Conservation (phyloP, 2,329 filamentous ascomycete species). For the Tolypocladium album region DNA sequence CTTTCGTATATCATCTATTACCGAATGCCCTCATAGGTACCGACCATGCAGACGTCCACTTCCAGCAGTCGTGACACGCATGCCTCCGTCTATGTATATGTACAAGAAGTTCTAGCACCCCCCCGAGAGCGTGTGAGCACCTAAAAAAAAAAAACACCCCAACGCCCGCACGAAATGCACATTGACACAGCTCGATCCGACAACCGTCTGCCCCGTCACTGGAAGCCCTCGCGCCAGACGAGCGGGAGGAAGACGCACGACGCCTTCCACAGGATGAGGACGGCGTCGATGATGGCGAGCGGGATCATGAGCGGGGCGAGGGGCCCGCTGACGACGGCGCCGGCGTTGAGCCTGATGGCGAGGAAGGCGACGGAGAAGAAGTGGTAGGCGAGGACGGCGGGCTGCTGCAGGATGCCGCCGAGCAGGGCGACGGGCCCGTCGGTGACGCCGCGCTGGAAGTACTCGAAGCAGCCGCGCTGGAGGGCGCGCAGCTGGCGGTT, state of each 20-base stretch:
- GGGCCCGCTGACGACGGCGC: constrained; percentile 22
- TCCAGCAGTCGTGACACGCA: neutral
- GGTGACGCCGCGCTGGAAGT: constrained; percentile 70
- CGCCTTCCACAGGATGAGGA: constrained; percentile 69
- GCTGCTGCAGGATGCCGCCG: constrained; percentile 68
- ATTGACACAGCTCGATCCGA: neutral
- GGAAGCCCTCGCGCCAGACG: constrained; percentile 53
- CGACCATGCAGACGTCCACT: neutral
- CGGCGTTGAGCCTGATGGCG: constrained; percentile 58
- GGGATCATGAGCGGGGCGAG: constrained; percentile 38
- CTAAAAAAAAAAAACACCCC: neutral
- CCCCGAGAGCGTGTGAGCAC: neutral
- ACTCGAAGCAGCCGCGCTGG: constrained; percentile 83
- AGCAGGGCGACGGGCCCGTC: constrained; percentile 74
- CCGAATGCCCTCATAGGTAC: neutral
- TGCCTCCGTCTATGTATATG: neutral
- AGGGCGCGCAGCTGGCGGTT: constrained; percentile 67
- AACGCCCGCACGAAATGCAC: neutral
- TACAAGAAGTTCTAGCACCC: neutral
- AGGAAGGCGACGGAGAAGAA: constrained; percentile 92
- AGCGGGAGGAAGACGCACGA: constrained; percentile 76
- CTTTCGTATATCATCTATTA: neutral
- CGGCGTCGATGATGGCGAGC: constrained; percentile 50
- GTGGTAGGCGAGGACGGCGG: constrained; percentile 73
- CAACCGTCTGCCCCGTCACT: constrained; percentile 6